Evolutionary conservation across 768 basidiomycete species (phyloP).

Genomic region (Mycena pura): DNA sequence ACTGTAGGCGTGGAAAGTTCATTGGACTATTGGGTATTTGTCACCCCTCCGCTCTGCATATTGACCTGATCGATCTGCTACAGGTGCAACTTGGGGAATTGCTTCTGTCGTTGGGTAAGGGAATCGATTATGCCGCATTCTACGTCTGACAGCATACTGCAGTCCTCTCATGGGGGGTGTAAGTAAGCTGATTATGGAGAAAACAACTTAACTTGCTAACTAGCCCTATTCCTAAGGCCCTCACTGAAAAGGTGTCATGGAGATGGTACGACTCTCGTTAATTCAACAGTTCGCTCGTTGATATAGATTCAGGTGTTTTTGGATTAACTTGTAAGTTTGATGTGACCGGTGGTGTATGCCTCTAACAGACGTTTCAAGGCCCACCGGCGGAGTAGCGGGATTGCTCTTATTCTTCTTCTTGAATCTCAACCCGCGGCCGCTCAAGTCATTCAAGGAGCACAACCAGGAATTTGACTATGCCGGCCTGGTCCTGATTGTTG

Average conservation of each 20-base stretch:
- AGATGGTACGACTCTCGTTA: conserved; percentile 62
- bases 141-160: conserved; percentile 55
- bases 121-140: neutral
- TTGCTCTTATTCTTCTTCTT: conserved; percentile 73
- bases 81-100: conserved; percentile 76
- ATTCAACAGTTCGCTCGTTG: conserved; percentile 1
- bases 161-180: conserved; percentile 85
- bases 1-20: conserved; percentile 74
- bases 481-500: conserved; percentile 67
- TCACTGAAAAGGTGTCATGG: conserved; percentile 81
- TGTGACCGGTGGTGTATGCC: neutral
- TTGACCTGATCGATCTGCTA: neutral
- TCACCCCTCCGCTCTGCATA: neutral
- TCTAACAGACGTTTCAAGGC: conserved; percentile 46
- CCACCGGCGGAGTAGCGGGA: conserved; percentile 73
- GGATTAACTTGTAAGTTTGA: conserved; percentile 69
- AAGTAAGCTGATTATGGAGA: conserved; percentile 33
- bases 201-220: too few relatives aligned
- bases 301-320: conserved; percentile 63
- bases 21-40: conserved; percentile 64
- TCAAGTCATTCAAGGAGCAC: conserved; percentile 63
- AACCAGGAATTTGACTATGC: conserved; percentile 73
- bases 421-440: conserved; percentile 78
- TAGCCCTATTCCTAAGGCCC: conserved; percentile 47
- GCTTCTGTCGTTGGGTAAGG: conserved; percentile 44